Conservation (phyloP, 1,139 yeast genomes). For the Candida glucosophila region DNA sequence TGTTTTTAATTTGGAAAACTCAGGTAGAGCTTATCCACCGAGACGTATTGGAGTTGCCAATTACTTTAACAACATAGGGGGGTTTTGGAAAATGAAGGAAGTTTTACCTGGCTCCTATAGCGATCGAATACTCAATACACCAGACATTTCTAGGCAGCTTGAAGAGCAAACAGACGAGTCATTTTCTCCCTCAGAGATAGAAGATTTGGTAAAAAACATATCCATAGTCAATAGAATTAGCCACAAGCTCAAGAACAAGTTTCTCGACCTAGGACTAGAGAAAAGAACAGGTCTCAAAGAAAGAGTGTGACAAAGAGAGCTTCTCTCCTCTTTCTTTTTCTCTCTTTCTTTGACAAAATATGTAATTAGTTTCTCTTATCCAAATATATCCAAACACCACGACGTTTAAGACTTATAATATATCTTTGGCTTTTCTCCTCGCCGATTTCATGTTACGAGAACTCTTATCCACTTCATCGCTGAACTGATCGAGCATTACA, state of each 20-base stretch:
- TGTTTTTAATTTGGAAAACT: slow-evolving; percentile 17
- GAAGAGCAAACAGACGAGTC: too few species aligned
- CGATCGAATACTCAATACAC: slow-evolving; percentile 10
- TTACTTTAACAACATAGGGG: slow-evolving; percentile 18
- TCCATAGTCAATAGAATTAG: slow-evolving; percentile 4
- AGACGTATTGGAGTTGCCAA: slow-evolving; percentile 25
- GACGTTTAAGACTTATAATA: slow-evolving; percentile 8
- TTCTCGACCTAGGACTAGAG: slow-evolving; percentile 5
- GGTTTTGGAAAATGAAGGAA: slow-evolving; percentile 25
- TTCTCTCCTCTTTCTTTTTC: too few species aligned
- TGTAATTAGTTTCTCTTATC: too few species aligned
- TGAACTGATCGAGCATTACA: slow-evolving; percentile 59
- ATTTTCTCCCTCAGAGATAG: too few species aligned
- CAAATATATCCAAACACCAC: too few species aligned
- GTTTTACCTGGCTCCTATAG: slow-evolving; percentile 12
- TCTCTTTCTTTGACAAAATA: too few species aligned
- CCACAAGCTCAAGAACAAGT: slow-evolving; percentile 3
- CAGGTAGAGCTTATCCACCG: slow-evolving; percentile 40
- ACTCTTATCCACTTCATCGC: slow-evolving; percentile 56
- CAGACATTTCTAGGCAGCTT: too few species aligned
- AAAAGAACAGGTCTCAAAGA: slow-evolving; percentile 1
- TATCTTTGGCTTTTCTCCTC: slow-evolving; percentile 42
- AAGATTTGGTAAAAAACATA: slow-evolving; percentile 4
- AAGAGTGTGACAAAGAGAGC: slow-evolving; percentile 3
- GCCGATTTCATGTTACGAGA: slow-evolving; percentile 56